These are phyloP conservation scores for Flaveria linearis DNA, from an alignment of 129 eudicot species.

Conservation along the genomic window DNA sequence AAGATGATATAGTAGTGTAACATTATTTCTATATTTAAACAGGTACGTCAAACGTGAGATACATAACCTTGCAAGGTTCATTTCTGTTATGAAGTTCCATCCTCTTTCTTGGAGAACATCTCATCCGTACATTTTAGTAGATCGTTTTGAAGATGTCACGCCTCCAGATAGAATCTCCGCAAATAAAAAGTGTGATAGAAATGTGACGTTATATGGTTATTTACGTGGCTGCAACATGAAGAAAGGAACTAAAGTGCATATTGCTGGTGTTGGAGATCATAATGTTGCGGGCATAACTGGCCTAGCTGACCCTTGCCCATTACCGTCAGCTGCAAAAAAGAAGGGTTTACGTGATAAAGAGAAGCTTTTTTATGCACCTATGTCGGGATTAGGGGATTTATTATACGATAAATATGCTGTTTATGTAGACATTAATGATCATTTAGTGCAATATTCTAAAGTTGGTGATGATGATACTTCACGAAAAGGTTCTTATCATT, in stretches of 20 bases:
- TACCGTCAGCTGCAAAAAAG: slow-evolving; percentile 98
- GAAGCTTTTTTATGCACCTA: slow-evolving; percentile 92
- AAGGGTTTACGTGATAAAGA: slow-evolving; percentile 97
- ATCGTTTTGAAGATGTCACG: slow-evolving; percentile 97
- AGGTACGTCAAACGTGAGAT: slow-evolving; percentile 92
- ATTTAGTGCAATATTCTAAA: slow-evolving; percentile 88
- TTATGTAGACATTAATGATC: slow-evolving; percentile 83
- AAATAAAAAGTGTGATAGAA: slow-evolving; percentile 81
- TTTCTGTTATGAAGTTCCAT: slow-evolving; percentile 92
- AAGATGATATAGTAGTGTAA: neutral
- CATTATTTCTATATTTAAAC: slow-evolving; percentile 26
- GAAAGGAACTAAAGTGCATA: slow-evolving; percentile 88
- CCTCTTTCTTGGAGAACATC: slow-evolving; percentile 85
- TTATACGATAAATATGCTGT: slow-evolving; percentile 95
- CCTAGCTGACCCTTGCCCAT: slow-evolving; percentile 90
- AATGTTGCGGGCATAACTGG: slow-evolving; percentile 60
- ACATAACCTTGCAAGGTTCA: slow-evolving; percentile 91
- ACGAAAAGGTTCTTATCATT: slow-evolving; percentile 43
- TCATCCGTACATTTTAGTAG: slow-evolving; percentile 90
- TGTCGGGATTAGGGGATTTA: slow-evolving; percentile 98
- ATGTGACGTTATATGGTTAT: slow-evolving; percentile 80
- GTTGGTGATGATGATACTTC: slow-evolving; percentile 49
- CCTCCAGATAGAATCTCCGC: slow-evolving; percentile 68
- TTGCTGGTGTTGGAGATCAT: slow-evolving; percentile 96
- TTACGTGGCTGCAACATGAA: slow-evolving; percentile 96